Evolutionary conservation across 345 rosid genomes (phyloP).

Genomic region (Dipteronia dyeriana): DNA sequence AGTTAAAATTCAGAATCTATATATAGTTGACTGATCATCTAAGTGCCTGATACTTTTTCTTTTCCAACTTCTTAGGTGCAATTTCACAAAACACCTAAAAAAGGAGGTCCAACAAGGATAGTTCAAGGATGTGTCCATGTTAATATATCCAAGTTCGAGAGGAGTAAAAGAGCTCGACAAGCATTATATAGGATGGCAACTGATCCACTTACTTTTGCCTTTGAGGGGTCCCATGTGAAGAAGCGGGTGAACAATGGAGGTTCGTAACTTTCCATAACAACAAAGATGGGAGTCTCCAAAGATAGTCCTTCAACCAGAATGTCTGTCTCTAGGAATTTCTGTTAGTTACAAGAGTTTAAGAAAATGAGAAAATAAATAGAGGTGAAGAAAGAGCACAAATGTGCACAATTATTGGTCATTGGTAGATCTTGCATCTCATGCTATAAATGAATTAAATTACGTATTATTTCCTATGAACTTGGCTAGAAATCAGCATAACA

Average conservation of each 20-base stretch:
- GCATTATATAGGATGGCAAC: not conserved
- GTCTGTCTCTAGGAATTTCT: conserved; percentile 69
- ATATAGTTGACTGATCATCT: not conserved
- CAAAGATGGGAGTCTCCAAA: conserved; percentile 57
- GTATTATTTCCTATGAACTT: not conserved
- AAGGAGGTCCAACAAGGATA: not conserved
- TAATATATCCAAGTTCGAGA: not conserved
- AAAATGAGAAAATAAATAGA: conserved; percentile 13
- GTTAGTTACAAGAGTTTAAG: conserved; percentile 38
- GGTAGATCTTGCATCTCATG: conserved; percentile 6
- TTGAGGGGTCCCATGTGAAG: conserved; percentile 73
- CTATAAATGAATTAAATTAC: not conserved
- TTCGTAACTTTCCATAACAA: conserved; percentile 74
- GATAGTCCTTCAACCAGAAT: conserved; percentile 54
- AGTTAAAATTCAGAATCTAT: not conserved
- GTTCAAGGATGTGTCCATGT: not conserved
- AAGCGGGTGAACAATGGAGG: conserved; percentile 77
- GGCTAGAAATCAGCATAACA: not conserved
- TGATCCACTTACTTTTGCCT: conserved; percentile 61
- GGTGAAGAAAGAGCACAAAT: conserved; percentile 7
- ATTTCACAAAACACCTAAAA: not conserved
- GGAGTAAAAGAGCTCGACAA: not conserved
- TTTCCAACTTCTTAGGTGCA: not conserved
- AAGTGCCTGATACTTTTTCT: not conserved
- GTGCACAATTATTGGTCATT: conserved; percentile 3